Percentiles rank a stretch among this genome's conserved stretches.
These are phyloP conservation scores for Eimeria acervulina DNA, from an alignment of 169 alveolate genomes.

Conservation along the genomic window DNA sequence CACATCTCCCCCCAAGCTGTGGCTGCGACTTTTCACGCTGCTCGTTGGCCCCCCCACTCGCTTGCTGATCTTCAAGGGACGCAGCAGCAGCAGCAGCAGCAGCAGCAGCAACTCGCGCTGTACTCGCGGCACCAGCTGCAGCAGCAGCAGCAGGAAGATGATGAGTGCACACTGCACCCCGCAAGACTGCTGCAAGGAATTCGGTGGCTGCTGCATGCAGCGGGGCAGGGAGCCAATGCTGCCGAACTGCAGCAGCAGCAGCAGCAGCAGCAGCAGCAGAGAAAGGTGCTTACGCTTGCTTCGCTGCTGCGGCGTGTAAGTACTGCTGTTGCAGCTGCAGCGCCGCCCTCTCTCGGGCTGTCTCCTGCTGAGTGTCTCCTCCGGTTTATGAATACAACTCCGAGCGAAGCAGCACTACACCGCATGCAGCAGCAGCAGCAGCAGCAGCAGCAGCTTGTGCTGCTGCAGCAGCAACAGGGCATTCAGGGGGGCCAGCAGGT, in stretches of 20 bases:
- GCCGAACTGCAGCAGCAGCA: conserved; percentile 28
- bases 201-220: conserved; percentile 59
- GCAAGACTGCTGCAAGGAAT: conserved; percentile 56
- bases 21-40: conserved; percentile 49
- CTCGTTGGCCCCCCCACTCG: conserved; percentile 48
- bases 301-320: conserved; percentile 53
- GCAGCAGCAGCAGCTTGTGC: conserved; percentile 12
- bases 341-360: conserved; percentile 21
- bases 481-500: too few relatives aligned
- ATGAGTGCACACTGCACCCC: conserved; percentile 36
- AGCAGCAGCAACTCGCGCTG: conserved; percentile 51
- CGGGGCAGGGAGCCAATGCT: background rate
- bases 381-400: conserved; percentile 49
- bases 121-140: conserved; percentile 9
- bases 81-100: conserved; percentile 55
- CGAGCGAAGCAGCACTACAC: background rate
- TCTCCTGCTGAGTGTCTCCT: conserved; percentile 77
- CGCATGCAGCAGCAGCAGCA: conserved; percentile 42
- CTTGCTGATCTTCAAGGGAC: background rate
- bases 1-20: conserved; percentile 19
- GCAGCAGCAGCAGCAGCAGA: conserved; percentile 55
- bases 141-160: conserved; percentile 44
- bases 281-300: conserved; percentile 31
- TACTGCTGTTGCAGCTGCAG: conserved; percentile 61
- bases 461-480: background rate